Base-by-base conservation (phyloP, 1,139 yeast genomes). In the Candida sp. region DNA sequence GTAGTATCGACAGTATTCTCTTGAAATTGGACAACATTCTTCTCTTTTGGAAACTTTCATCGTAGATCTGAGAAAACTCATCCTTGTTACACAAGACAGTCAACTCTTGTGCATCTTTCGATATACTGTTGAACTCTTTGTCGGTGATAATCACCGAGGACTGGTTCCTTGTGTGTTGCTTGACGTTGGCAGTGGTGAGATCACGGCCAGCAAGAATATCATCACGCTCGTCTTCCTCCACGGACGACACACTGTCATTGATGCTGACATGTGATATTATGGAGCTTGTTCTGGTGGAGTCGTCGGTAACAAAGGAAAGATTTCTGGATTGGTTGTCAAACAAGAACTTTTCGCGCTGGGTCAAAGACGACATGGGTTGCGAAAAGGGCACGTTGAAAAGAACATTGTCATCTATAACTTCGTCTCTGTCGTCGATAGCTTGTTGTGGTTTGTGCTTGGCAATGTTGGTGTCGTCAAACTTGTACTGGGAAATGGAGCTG, bases 311-410 rank as follows among this genome's bases (percentile, higher is more conserved):
- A 8, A 70, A 59, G 8, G 67, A 61, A 9, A 53, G 54, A 38
- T 61, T 59, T 12, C 70, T 47, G 3, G 59, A 63, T 35, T 54
- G 58, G 48, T 63, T 63, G 8, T 57, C 61, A 59, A 68, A 58
- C 23, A 61, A 51, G 38, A 60, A 60, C 42, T 59, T 63, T 49
- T 72, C 75, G 35, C 64, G 63, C 38, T 66, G 67, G 32, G 65
- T 57, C 17, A 70, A 50, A 3, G 73, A 58, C 11, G 61, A 55
- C 37, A 75, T 64, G 0, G 88, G 78, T 49, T 83, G 86, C 0
- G 88, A 78, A 43, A 84, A 66, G 2, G 91, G 92, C 12, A 86
- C 88, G 58, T 86, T 86, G 69, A 75, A 84, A 54, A 85, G 81
- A 33, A 79, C 70, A 17, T 77, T 69, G 48, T 80, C 70, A 48